These are phyloP conservation scores for Sarcodon sp. DNA, from an alignment of 768 basidiomycete genomes.

Conservation along the genomic window DNA sequence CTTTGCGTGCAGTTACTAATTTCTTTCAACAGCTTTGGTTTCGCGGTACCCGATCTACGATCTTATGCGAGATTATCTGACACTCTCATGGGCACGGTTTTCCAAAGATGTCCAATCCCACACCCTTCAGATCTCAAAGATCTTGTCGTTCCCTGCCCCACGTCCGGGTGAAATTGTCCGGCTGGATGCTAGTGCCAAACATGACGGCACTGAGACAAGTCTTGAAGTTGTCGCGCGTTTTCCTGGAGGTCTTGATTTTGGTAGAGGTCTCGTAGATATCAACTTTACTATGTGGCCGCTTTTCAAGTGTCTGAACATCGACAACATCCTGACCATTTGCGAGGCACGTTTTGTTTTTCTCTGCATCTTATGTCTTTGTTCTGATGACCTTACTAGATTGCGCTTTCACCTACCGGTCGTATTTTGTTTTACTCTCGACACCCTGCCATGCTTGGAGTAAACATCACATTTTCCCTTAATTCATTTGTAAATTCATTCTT, in stretches of 20 bases:
- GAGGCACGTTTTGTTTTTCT: slow-evolving; percentile 38
- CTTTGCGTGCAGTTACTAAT: slow-evolving; percentile 1
- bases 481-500: slow-evolving; percentile 1
- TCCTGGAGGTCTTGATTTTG: slow-evolving; percentile 90
- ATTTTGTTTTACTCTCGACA: slow-evolving; percentile 82
- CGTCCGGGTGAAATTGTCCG: slow-evolving; percentile 79
- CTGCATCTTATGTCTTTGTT: not conserved
- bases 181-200: slow-evolving; percentile 47
- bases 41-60: slow-evolving; percentile 93
- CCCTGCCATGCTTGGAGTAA: slow-evolving; percentile 81
- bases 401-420: slow-evolving; percentile 76
- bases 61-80: slow-evolving; percentile 89
- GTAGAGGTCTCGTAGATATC: slow-evolving; percentile 81
- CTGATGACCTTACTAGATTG: slow-evolving; percentile 37
- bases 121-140: slow-evolving; percentile 81
- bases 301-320: slow-evolving; percentile 86
- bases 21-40: slow-evolving; percentile 50
- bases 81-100: slow-evolving; percentile 91
- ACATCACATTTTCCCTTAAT: slow-evolving; percentile 6
- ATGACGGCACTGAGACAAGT: slow-evolving; percentile 24
- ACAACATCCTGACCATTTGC: slow-evolving; percentile 86
- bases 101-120: slow-evolving; percentile 91
- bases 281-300: slow-evolving; percentile 97
- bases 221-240: slow-evolving; percentile 84
- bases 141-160: slow-evolving; percentile 77